Evolutionary conservation across 768 basidiomycete genomes (phyloP), one percentile per base, ranked within the genome.

Genomic region (Tylopilus felleus): DNA sequence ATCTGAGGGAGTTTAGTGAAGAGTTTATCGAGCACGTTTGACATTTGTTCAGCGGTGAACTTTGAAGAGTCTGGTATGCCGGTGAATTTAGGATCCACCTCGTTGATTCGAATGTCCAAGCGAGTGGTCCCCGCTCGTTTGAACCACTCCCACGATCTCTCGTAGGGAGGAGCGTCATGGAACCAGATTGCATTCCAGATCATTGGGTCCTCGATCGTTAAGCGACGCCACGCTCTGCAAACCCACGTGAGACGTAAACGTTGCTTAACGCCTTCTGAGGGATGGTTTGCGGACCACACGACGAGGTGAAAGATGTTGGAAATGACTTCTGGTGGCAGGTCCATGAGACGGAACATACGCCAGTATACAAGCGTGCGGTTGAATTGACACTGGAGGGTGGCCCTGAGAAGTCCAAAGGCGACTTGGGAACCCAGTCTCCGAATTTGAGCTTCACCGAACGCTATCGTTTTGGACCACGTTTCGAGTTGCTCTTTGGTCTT

Each of bases 121-220:
- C 80, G 72, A 3, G 82, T 73, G 3, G 73, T 64, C 2, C 80
- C 80, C 3, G 85, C 78, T 49, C 87, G 75, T 19, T 80, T 72
- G 52, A 88, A 71, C 76, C 81, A 87, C 43, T 76, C 70, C 51
- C 77, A 70, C 7, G 85, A 80, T 29, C 80, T 77, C 16, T 74
- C 66, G 58, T 79, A 82, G 14, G 77, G 72, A 44, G 79, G 74
- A 14, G 60, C 51, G 39, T 84, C 82, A 46, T 75, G 74, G 64
- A 88, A 85, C 79, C 79, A 84, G 52, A 90, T 75, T 17, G 81
- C 80, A 60, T 79, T 85, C 85, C 85, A 86, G 28, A 86, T 56
- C 17, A 77, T 80, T 1, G 74, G 60, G 59, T 85, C 80, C 21
- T 65, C 65, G 31, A 79, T 66, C 49, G 78, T 77, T 17, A 78